Conservation (phyloP, 192 early-diverging fungal species). For the Coemansia biformis region DNA sequence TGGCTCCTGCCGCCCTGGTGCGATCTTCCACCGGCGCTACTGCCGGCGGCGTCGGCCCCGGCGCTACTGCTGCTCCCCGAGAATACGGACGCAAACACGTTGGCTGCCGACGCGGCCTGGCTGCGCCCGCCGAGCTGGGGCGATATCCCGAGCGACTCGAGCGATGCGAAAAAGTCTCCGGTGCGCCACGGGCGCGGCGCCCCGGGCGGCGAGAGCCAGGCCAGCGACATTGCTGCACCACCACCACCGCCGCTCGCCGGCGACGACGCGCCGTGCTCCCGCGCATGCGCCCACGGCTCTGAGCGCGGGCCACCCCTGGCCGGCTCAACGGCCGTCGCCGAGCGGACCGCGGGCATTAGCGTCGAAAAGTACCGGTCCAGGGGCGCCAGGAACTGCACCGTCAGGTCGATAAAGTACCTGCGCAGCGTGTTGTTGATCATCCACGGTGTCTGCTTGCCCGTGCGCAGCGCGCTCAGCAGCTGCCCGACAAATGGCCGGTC, state of each 20-base stretch:
- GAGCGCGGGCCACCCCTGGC: too few relatives aligned
- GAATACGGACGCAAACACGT: slow-evolving; percentile 38
- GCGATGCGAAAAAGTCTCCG: slow-evolving; percentile 45
- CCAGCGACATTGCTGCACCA: slow-evolving; percentile 7
- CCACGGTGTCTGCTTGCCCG: slow-evolving; percentile 65
- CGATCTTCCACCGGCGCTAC: too few relatives aligned
- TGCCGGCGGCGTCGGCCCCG: too few relatives aligned
- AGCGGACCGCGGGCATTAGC: slow-evolving; percentile 65
- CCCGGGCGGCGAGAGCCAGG: slow-evolving; percentile 33
- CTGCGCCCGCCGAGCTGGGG: slow-evolving; percentile 39
- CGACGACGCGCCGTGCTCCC: too few relatives aligned
- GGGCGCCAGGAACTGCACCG: slow-evolving; percentile 91
- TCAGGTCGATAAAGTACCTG: slow-evolving; percentile 87
- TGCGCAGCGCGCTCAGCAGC: slow-evolving; percentile 64
- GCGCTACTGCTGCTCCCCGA: slow-evolving; percentile 15
- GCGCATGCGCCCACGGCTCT: too few relatives aligned
- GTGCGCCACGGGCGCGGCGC: slow-evolving; percentile 46
- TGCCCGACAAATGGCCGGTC: slow-evolving; percentile 79
- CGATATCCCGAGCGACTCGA: slow-evolving; percentile 42
- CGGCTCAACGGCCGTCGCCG: slow-evolving; percentile 29
- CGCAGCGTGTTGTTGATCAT: slow-evolving; percentile 89
- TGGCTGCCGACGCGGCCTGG: slow-evolving; percentile 19
- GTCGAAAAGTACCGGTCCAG: slow-evolving; percentile 90
- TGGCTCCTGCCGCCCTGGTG: too few relatives aligned
- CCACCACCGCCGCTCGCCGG: too few relatives aligned